Evolutionary conservation across 2,329 filamentous ascomycete species (phyloP).

Genomic region (Plenodomus tracheiphilus): DNA sequence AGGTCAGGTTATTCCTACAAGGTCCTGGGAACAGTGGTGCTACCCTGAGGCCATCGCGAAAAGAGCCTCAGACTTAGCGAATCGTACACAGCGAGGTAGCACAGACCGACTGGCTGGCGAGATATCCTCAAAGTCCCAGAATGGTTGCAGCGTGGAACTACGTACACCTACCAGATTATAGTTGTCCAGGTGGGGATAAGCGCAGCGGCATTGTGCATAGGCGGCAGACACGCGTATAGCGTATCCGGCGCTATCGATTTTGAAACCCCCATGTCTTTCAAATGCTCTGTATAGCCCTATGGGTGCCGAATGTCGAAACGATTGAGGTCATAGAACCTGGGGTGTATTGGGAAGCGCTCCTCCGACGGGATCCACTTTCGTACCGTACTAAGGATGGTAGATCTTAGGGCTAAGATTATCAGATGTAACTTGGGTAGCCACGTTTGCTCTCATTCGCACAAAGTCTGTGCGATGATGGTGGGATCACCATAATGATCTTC

Average conservation of each 20-base stretch:
- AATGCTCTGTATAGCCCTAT: neutral
- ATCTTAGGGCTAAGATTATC: neutral
- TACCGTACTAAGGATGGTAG: neutral
- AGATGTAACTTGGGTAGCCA: neutral
- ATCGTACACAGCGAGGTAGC: slow-evolving; percentile 9
- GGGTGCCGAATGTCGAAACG: neutral
- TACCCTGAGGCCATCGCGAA: too few species aligned
- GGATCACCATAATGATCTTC: too few species aligned
- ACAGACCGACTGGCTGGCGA: neutral
- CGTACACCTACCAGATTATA: neutral
- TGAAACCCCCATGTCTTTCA: too few species aligned
- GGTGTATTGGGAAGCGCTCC: neutral
- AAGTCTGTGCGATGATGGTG: too few species aligned
- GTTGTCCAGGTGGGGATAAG: neutral
- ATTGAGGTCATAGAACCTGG: neutral
- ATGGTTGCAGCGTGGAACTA: neutral
- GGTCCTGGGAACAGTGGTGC: too few species aligned
- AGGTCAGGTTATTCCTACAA: too few species aligned
- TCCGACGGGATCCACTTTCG: neutral
- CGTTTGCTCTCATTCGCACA: too few species aligned
- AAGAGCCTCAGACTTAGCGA: slow-evolving; percentile 4
- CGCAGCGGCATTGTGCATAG: neutral
- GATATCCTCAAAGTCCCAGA: neutral
- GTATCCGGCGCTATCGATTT: neutral
- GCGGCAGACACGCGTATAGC: neutral